phyloP scores from a whole-genome alignment of 306 rosid genomes.

The Dalbergia cochinchinensis region DNA sequence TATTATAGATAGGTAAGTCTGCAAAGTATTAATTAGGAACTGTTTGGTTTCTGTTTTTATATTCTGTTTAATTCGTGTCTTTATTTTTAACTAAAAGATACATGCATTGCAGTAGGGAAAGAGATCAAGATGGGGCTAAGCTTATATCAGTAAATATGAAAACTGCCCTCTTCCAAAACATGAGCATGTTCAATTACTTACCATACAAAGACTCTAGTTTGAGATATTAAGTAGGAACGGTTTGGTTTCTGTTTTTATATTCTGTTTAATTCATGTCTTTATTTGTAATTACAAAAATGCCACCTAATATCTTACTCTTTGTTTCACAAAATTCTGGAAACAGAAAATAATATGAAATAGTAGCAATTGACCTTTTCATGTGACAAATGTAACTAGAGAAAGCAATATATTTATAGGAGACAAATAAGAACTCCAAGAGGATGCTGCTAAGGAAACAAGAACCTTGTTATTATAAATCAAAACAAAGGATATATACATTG shows the following conservation, averaged over 20 bases:
- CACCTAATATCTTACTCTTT: too few relatives aligned
- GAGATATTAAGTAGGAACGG: too few relatives aligned
- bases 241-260: too few relatives aligned
- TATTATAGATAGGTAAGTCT: background rate
- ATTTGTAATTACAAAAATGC: too few relatives aligned
- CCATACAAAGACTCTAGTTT: too few relatives aligned
- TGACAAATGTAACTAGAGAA: background rate
- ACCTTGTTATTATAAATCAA: slow-evolving; percentile 3
- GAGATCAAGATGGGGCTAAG: background rate
- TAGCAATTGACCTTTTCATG: background rate
- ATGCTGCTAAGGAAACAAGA: background rate
- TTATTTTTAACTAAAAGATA: background rate
- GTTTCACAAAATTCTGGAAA: too few relatives aligned
- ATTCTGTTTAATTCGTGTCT: too few relatives aligned
- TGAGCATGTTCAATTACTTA: background rate
- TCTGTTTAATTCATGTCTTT: too few relatives aligned
- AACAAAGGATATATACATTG: background rate
- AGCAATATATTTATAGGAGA: background rate
- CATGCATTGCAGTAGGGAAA: background rate
- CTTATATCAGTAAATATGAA: background rate
- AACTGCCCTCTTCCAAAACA: background rate
- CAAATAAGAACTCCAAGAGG: background rate
- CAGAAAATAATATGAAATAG: too few relatives aligned
- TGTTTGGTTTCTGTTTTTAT: too few relatives aligned
- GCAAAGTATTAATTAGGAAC: too few relatives aligned